These are phyloP conservation scores for Tillandsia leiboldiana DNA, from an alignment of 176 grass and related monocot genomes.

Conservation along the genomic window DNA sequence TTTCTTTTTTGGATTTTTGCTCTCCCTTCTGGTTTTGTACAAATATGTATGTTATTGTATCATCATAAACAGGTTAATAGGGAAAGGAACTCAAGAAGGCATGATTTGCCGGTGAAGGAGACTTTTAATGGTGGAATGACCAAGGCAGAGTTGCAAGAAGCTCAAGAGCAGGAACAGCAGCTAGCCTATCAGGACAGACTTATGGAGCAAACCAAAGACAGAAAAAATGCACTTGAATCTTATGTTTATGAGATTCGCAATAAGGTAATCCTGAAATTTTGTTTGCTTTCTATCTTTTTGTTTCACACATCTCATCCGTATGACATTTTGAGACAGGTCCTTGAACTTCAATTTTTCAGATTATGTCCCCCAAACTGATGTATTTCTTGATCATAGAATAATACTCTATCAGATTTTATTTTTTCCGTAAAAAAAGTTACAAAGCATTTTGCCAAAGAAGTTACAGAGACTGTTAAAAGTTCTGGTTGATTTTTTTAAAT, in stretches of 20 bases:
- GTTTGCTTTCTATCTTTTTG: conserved; percentile 9
- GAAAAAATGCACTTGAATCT: conserved; percentile 86
- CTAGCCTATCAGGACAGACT: conserved; percentile 73
- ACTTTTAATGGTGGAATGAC: conserved; percentile 59
- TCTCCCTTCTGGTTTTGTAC: no score
- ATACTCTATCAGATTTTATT: no score
- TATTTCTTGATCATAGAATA: no score
- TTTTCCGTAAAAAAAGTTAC: background rate
- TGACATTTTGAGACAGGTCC: no score
- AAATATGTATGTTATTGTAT: no score
- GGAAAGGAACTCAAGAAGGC: conserved; percentile 31
- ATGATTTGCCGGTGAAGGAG: conserved; percentile 46
- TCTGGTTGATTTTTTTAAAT: no score
- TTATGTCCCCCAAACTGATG: no score
- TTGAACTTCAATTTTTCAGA: no score
- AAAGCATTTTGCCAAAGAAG: no score
- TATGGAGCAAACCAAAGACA: conserved; percentile 80
- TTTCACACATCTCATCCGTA: no score
- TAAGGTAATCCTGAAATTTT: conserved; percentile 45
- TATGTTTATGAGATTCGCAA: conserved; percentile 93
- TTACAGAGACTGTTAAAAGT: no score
- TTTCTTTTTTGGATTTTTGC: no score
- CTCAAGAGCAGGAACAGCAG: conserved; percentile 63
- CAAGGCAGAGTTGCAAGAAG: conserved; percentile 51
- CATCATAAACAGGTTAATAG: conserved; percentile 42